These are phyloP conservation scores for Neurospora tetraspora DNA, from an alignment of 495 filamentous ascomycete genomes.

Conservation along the genomic window DNA sequence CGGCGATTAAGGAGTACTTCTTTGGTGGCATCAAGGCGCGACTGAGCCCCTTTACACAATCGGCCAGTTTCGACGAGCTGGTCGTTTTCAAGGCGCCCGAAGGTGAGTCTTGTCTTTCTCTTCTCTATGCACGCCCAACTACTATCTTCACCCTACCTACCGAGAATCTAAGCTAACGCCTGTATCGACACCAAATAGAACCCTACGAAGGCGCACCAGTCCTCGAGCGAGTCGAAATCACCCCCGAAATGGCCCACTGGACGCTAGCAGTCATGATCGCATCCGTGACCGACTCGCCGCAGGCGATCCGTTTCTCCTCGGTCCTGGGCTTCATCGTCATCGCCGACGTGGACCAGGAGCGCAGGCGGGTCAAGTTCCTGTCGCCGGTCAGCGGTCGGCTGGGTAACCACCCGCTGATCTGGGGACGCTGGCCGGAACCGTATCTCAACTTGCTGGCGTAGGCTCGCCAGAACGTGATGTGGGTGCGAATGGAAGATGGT, in stretches of 20 bases:
- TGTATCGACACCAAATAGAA: conserved; percentile 10
- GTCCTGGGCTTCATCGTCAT: conserved; percentile 92
- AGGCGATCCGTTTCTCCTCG: conserved; percentile 70
- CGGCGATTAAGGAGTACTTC: conserved; percentile 83
- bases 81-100: conserved; percentile 44
- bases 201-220: conserved; percentile 29
- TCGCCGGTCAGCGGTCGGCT: conserved; percentile 72
- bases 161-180: conserved; percentile 18
- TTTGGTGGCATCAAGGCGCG: conserved; percentile 72
- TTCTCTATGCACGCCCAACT: not conserved
- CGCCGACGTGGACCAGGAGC: conserved; percentile 77
- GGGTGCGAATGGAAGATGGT: not conserved
- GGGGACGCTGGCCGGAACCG: conserved; percentile 46
- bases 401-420: conserved; percentile 65
- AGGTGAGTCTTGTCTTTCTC: conserved; percentile 2
- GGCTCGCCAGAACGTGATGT: not conserved
- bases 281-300: conserved; percentile 50
- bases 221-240: conserved; percentile 51
- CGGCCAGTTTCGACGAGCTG: conserved; percentile 62
- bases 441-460: conserved; percentile 39
- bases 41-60: conserved; percentile 75
- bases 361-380: conserved; percentile 69
- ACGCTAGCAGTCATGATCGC: conserved; percentile 75
- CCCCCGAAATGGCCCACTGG: conserved; percentile 50
- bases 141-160: not conserved